These are phyloP conservation scores for Ceratocystis cacaofunesta DNA, from an alignment of 2,329 filamentous ascomycete species.

Conservation along the genomic window DNA sequence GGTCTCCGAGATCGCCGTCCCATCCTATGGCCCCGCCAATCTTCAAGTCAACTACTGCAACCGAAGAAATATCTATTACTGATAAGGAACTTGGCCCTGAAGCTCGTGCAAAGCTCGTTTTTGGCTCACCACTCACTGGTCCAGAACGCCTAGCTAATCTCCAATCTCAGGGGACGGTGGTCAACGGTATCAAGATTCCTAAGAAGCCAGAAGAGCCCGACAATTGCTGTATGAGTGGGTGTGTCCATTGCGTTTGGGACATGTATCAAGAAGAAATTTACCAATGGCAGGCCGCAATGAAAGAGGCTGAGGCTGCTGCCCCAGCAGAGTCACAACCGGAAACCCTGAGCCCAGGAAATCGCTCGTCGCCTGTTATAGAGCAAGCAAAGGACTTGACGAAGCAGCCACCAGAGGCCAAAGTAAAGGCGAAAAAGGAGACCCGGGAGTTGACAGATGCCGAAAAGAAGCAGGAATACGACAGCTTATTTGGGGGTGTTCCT, in stretches of 20 bases:
- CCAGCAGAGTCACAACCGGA: constrained; percentile 16
- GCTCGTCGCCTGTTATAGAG: background rate
- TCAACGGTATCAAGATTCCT: constrained; percentile 72
- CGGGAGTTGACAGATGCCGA: background rate
- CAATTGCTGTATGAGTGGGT: constrained; percentile 98
- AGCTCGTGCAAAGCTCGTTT: constrained; percentile 53
- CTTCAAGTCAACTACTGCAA: constrained; percentile 10
- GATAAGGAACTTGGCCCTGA: constrained; percentile 33
- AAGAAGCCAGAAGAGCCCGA: constrained; percentile 79
- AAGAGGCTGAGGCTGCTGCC: constrained; percentile 35
- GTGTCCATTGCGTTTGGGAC: constrained; percentile 96
- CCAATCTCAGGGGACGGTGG: constrained; percentile 41
- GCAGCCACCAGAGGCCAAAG: background rate
- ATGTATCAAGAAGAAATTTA: constrained; percentile 82
- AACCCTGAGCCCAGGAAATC: background rate
- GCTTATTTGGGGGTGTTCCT: constrained; percentile 66
- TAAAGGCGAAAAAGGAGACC: background rate
- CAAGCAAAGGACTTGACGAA: background rate
- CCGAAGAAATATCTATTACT: constrained; percentile 23
- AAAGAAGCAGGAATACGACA: constrained; percentile 36
- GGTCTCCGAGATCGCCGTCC: constrained; percentile 22
- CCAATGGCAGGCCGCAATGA: constrained; percentile 57
- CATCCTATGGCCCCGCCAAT: constrained; percentile 3
- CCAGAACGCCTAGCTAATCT: constrained; percentile 48
- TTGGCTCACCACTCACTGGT: constrained; percentile 64